phyloP scores from a whole-genome alignment of 2,329 filamentous ascomycete genomes.

The Xylariaceae sp. region DNA sequence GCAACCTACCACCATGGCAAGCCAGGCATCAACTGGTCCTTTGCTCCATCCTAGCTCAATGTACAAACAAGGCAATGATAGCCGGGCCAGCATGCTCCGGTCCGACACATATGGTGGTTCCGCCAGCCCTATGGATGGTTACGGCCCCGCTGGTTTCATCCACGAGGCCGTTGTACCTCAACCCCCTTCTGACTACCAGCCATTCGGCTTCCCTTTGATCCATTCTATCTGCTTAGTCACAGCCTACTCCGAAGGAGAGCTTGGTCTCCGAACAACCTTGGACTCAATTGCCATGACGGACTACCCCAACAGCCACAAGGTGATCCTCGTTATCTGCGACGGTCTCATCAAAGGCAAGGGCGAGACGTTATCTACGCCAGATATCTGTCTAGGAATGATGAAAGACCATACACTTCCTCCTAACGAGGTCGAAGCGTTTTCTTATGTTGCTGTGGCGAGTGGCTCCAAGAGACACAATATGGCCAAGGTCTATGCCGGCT shows the following conservation, averaged over 20 bases:
- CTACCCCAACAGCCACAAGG: conserved; percentile 98
- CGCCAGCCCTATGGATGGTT: conserved; percentile 67
- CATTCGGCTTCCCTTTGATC: conserved; percentile 92
- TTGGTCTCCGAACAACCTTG: conserved; percentile 89
- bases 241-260: conserved; percentile 93
- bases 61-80: conserved; percentile 71
- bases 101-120: conserved; percentile 61
- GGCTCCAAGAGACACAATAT: conserved; percentile 99
- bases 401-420: conserved; percentile 82
- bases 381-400: conserved; percentile 92
- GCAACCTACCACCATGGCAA: conserved; percentile 91
- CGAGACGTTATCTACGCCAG: conserved; percentile 84
- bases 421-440: conserved; percentile 86
- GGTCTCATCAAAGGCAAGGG: conserved; percentile 97
- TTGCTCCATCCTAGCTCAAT: conserved; percentile 73
- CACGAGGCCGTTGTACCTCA: conserved; percentile 96
- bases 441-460: conserved; percentile 94
- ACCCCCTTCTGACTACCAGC: conserved; percentile 95
- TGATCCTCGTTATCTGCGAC: conserved; percentile 94
- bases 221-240: conserved; percentile 95
- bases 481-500: conserved; percentile 97
- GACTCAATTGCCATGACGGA: conserved; percentile 98
- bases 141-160: conserved; percentile 91
- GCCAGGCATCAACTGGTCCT: conserved; percentile 77
- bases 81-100: conserved; percentile 68